These are phyloP conservation scores for Tylopilus felleus DNA, from an alignment of 768 basidiomycete genomes.

Conservation along the genomic window DNA sequence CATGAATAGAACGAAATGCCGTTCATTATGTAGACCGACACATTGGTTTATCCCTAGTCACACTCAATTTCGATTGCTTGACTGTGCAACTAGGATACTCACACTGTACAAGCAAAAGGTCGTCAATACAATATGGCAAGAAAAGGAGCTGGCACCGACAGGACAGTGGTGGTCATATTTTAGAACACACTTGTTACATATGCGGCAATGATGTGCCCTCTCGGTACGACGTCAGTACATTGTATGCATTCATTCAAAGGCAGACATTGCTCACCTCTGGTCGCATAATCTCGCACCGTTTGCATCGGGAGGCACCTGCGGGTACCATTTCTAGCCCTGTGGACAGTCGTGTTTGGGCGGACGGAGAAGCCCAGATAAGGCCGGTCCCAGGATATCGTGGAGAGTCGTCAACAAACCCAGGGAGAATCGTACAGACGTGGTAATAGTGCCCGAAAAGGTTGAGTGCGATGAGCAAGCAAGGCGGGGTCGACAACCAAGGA, in stretches of 20 bases:
- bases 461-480: constrained; percentile 69
- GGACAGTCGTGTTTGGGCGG: constrained; percentile 11
- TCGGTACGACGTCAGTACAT: constrained; percentile 32
- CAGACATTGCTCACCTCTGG: constrained; percentile 63
- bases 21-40: constrained; percentile 92
- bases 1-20: constrained; percentile 96
- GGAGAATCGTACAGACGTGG: constrained; percentile 71
- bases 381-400: constrained; percentile 38
- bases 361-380: constrained; percentile 56
- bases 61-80: constrained; percentile 2
- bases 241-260: background rate
- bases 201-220: constrained; percentile 91
- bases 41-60: constrained; percentile 91
- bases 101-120: constrained; percentile 34
- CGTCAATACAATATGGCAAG: background rate
- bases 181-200: constrained; percentile 86
- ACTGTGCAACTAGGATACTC: constrained; percentile 17
- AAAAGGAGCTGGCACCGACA: constrained; percentile 44
- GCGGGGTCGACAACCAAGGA: constrained; percentile 58
- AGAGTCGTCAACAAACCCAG: constrained; percentile 75
- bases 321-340: constrained; percentile 45
- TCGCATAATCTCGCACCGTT: constrained; percentile 62
- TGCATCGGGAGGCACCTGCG: constrained; percentile 58
- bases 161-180: constrained; percentile 93
- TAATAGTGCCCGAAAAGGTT: constrained; percentile 86